A percentile compares a stretch with the other conserved stretches of the same genome.
phyloP scores from a whole-genome alignment of 2,329 filamentous ascomycete genomes.

The Juglanconis oblonga region DNA sequence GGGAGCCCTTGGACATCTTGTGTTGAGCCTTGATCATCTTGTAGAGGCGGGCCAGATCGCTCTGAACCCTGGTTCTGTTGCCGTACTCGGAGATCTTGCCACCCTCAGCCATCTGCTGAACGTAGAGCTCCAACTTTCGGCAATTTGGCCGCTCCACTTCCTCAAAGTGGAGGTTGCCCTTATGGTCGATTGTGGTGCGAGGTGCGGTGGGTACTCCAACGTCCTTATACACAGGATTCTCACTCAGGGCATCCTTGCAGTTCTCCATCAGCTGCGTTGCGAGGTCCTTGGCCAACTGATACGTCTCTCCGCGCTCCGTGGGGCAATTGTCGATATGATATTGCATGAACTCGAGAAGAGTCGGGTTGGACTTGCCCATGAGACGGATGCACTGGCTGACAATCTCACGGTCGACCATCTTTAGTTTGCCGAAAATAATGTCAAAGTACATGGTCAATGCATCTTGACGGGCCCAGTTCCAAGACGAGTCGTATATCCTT shows the following conservation, averaged over 20 bases:
- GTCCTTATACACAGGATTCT: constrained; percentile 91
- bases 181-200: constrained; percentile 85
- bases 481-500: constrained; percentile 94
- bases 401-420: constrained; percentile 93
- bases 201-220: constrained; percentile 89
- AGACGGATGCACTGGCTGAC: constrained; percentile 98
- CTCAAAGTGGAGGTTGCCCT: constrained; percentile 88
- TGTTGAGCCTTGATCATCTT: constrained; percentile 98
- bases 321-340: constrained; percentile 99
- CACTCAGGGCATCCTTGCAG: constrained; percentile 85
- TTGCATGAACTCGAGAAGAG: constrained; percentile 97
- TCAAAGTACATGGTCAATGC: constrained; percentile 98
- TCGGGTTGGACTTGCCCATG: constrained; percentile 98
- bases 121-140: constrained; percentile 96
- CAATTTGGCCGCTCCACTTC: constrained; percentile 85
- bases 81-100: constrained; percentile 99
- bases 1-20: constrained; percentile 93
- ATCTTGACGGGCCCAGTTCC: constrained; percentile 99
- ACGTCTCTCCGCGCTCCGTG: constrained; percentile 93
- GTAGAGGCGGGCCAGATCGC: constrained; percentile 91
- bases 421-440: constrained; percentile 92
- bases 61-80: constrained; percentile 96
- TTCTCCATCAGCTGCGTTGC: constrained; percentile 94
- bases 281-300: constrained; percentile 94
- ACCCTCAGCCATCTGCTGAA: constrained; percentile 96